Evolutionary conservation across 768 basidiomycete genomes (phyloP), one percentile per base, ranked within the genome.

Genomic region (Tricholoma terreum): DNA sequence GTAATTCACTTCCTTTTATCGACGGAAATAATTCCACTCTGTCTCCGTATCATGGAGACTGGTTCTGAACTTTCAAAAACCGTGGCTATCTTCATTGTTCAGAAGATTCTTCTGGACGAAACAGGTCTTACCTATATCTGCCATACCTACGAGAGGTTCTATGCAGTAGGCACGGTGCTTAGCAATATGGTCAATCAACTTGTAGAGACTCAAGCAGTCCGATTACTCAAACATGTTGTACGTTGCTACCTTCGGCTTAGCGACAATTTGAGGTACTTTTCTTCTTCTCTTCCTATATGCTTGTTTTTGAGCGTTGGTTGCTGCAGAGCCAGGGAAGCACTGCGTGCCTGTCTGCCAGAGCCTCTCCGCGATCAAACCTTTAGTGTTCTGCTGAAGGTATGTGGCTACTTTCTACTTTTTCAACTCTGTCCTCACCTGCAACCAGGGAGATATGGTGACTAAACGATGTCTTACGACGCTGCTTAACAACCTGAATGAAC

Each of bases 111-210:
- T 14, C 81, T 98, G 53, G 97, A 99, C 71, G 97, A 99, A 73
- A 94, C 96, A 3, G 97, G 97, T 17, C 76, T 99, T 58, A 95
- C 94, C 14, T 99, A 99, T 72, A 99, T 98, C 67, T 98, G 97
- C 66, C 97, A 99, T 73, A 99, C 97, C n/a, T 99, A 99, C 69
- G 97, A 99, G 71, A 84, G 97, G 52, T 99, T 99, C 77, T 98
- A 98, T 71, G 97, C 97, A 12, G 97, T 99, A 54, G 97, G 96
- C 15, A 97, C 96, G 7, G 97, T 99, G 14, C 80, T 99, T 58
- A 92, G 91, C 78, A 98, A 97, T 72, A 99, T 99, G 97, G 97
- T 98, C 62, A 90, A 89, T 67, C 94, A 98, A 69, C 82, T 99
- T 50, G 95, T 98, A 54, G 96, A 99, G 74, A 97, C 92, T 2